A percentile compares a stretch with the other conserved stretches of the same genome.
phyloP scores from a whole-genome alignment of 139 green algal genomes.

The Tetradesmus obliquus region DNA sequence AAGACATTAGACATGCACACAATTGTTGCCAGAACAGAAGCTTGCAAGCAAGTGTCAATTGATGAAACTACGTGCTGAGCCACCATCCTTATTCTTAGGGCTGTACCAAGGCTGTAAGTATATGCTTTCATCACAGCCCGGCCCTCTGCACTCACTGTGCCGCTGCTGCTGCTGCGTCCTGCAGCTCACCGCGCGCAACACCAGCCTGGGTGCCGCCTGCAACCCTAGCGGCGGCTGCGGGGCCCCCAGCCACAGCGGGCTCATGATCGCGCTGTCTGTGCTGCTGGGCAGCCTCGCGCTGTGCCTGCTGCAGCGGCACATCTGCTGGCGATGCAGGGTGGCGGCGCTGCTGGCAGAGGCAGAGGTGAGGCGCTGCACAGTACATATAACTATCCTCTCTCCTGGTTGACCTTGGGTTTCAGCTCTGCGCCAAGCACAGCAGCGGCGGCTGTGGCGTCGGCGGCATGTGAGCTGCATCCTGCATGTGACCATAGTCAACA shows the following conservation, averaged over 20 bases:
- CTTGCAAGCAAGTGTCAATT: neutral
- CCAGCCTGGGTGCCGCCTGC: neutral
- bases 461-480: too few species aligned
- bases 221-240: neutral
- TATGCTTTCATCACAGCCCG: neutral
- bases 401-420: neutral
- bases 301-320: constrained; percentile 14
- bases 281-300: constrained; percentile 2
- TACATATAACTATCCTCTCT: neutral
- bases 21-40: neutral
- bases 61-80: neutral
- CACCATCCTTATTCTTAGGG: neutral
- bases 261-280: neutral
- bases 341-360: neutral
- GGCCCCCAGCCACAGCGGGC: neutral
- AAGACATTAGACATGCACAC: too few species aligned
- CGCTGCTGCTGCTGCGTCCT: neutral
- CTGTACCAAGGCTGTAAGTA: neutral
- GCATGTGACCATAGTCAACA: too few species aligned
- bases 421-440: neutral
- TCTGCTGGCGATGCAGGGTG: neutral
- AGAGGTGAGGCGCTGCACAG: neutral
- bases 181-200: neutral
- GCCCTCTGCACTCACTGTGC: neutral
- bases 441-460: too few species aligned